Evolutionary conservation across 768 basidiomycete genomes (phyloP), one percentile per base, ranked within the genome.

Genomic region (Pleurotus tuber-regium): DNA sequence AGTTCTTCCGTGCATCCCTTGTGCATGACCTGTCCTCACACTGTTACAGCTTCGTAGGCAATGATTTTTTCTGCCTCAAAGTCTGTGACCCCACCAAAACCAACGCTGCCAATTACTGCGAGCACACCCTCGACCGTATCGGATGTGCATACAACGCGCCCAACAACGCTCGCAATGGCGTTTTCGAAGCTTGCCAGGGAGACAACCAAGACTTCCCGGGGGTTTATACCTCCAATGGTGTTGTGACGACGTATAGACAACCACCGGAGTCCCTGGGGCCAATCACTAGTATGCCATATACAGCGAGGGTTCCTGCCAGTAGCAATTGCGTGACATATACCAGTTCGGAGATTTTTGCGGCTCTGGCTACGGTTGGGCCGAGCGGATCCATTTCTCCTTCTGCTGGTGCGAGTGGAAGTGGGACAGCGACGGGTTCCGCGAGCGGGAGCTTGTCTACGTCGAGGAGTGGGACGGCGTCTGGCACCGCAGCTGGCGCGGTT

Each of bases 61-160:
- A 67, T 26, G 56, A 66, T 51, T 46, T 52, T 31, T 80, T 83
- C 68, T 87, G 83, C 61, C 43, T 83, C 48, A 87, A 86, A 66
- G 63, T 72, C 1, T 87, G 86, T 66, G 77, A 84, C 59, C 78
- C 78, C 1, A 53, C 63, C 2, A 73, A 71, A 4, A 59, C 71
- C 31, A 72, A 76, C 54, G 70, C 74, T 0, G 64, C 62, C 11
- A 64, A 64, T 19, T 72, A 66, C 59, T 86, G 84, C 67, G 70
- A 83, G 61, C 81, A 87, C 70, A 76, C 78, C 51, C 81, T 71
- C 48, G 83, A 85, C 59, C 82, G 80, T 46, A 78, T 84, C 30
- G 86, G 86, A 4, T 78, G 80, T 43, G 54, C 46, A 3, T 84
- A 79, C 70, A 87, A 85, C 60, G 82, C 75, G 24, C 84, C 84